Evolutionary conservation across 73 alveolate species (phyloP).

Genomic region (Paramecium sonneborni): DNA sequence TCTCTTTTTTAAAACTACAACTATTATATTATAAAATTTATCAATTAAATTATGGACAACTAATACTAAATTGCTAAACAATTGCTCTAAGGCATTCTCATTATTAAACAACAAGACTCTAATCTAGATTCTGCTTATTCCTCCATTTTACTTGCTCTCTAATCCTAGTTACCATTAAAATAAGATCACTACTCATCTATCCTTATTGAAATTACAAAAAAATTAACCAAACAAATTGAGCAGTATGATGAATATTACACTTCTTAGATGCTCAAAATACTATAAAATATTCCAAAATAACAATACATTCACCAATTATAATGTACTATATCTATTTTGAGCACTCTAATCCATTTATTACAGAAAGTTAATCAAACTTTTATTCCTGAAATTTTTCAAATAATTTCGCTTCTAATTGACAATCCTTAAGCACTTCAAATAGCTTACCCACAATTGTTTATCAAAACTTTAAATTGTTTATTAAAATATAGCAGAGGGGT

Average conservation of each 20-base stretch:
- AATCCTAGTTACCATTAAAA: background rate
- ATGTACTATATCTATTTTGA: background rate
- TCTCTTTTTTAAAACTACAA: background rate
- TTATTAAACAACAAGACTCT: background rate
- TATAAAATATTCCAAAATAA: background rate
- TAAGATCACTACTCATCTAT: background rate
- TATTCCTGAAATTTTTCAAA: background rate
- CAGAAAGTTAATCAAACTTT: background rate
- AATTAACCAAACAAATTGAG: background rate
- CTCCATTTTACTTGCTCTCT: background rate
- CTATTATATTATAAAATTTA: background rate
- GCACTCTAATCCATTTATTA: background rate
- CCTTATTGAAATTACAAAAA: background rate
- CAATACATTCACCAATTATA: background rate
- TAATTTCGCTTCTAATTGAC: background rate
- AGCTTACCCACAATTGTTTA: background rate
- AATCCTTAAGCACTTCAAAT: background rate
- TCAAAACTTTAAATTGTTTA: background rate
- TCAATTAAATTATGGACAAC: background rate
- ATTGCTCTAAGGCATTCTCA: background rate
- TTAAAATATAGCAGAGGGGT: background rate
- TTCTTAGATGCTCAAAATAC: background rate
- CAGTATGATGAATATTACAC: background rate
- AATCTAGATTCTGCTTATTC: background rate
- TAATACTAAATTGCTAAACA: background rate